Evolutionary conservation across 2,329 filamentous ascomycete genomes (phyloP).

Genomic region (Pseudopithomyces chartarum): DNA sequence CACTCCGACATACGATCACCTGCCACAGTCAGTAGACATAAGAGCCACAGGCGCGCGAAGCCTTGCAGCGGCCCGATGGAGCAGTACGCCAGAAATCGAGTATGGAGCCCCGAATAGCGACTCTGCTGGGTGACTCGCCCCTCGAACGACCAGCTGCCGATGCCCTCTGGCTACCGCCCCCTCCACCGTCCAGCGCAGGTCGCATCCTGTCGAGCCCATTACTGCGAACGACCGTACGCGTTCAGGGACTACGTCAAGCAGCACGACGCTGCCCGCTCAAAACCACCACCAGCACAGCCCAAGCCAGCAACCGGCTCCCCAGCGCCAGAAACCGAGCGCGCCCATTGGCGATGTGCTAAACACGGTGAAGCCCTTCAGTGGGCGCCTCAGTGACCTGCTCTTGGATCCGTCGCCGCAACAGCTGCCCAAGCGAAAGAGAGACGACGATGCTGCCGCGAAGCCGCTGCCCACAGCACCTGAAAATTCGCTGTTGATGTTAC

Average conservation of each 20-base stretch:
- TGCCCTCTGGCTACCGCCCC: slow-evolving; percentile 15
- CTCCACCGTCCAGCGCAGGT: slow-evolving; percentile 10
- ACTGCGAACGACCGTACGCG: slow-evolving; percentile 14
- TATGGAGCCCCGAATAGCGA: slow-evolving; percentile 39
- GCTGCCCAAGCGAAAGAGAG: slow-evolving; percentile 25
- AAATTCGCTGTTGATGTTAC: slow-evolving; percentile 39
- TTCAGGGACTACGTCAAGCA: slow-evolving; percentile 9
- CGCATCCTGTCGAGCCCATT: slow-evolving; percentile 21
- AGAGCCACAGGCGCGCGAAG: neutral
- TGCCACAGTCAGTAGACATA: neutral
- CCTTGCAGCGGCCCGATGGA: slow-evolving; percentile 3
- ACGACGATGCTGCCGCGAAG: slow-evolving; percentile 22
- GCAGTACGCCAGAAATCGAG: neutral
- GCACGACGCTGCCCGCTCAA: slow-evolving; percentile 4
- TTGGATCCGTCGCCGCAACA: slow-evolving; percentile 26
- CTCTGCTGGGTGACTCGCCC: slow-evolving; percentile 26
- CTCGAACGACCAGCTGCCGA: slow-evolving; percentile 20
- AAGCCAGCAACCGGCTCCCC: neutral
- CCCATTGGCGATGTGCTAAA: slow-evolving; percentile 45
- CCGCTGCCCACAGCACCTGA: slow-evolving; percentile 20
- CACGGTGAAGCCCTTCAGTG: slow-evolving; percentile 31
- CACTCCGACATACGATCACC: neutral
- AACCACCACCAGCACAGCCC: neutral
- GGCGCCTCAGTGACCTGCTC: slow-evolving; percentile 34
- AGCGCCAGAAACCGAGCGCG: slow-evolving; percentile 29